Percentiles rank a stretch among this genome's conserved stretches.
These are phyloP conservation scores for Chalaropsis thielavioides DNA, from an alignment of 2,329 filamentous ascomycete genomes.

Conservation along the genomic window DNA sequence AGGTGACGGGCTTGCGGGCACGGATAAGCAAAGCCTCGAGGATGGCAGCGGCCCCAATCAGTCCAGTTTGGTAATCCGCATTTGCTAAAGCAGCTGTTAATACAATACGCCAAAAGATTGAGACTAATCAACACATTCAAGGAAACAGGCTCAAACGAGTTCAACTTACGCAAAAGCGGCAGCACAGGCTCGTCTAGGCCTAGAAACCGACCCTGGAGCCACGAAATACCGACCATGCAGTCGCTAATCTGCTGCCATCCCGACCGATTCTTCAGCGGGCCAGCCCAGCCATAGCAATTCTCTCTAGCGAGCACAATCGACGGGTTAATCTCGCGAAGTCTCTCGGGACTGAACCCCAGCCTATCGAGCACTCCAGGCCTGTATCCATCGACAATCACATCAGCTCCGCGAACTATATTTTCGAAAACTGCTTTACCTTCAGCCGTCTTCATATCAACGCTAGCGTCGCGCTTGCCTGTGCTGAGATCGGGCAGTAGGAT, in stretches of 20 bases:
- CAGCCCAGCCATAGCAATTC: constrained; percentile 55
- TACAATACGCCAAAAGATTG: not conserved
- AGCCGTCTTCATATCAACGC: constrained; percentile 45
- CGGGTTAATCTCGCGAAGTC: constrained; percentile 23
- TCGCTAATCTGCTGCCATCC: constrained; percentile 64
- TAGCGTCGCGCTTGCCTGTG: constrained; percentile 52
- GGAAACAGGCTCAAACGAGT: not conserved
- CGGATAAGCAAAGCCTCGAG: constrained; percentile 20
- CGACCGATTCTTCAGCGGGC: constrained; percentile 33
- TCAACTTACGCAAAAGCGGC: constrained; percentile 43
- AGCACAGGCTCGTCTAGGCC: constrained; percentile 48
- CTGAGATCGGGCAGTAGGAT: constrained; percentile 62
- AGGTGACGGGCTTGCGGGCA: constrained; percentile 19
- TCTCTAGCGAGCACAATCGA: constrained; percentile 50
- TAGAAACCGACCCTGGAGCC: constrained; percentile 49
- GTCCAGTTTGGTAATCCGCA: constrained; percentile 21
- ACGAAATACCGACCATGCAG: constrained; percentile 40
- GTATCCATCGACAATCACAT: constrained; percentile 54
- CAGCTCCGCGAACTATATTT: constrained; percentile 43
- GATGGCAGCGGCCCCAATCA: constrained; percentile 19
- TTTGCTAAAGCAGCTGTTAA: constrained; percentile 18
- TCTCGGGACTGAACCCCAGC: constrained; percentile 11
- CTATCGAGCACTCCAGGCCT: constrained; percentile 45
- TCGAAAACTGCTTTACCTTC: constrained; percentile 43
- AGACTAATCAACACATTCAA: not conserved